Evolutionary conservation across 2,329 filamentous ascomycete genomes (phyloP).

Genomic region (Fusarium liriodendri): DNA sequence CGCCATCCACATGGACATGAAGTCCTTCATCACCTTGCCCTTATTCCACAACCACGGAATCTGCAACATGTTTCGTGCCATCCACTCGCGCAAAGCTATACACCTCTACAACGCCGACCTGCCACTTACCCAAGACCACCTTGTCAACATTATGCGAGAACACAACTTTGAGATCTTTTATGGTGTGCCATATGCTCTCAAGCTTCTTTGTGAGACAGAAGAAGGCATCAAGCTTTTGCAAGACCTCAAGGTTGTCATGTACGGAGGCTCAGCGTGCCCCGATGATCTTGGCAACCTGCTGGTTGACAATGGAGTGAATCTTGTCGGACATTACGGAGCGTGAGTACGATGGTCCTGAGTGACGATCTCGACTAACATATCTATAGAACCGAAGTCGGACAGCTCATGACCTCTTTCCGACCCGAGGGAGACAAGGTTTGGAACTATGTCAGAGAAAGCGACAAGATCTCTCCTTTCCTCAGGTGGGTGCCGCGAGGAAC

Average conservation of each 20-base stretch:
- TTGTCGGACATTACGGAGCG: not conserved
- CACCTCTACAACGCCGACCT: not conserved
- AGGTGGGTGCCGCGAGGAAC: not conserved
- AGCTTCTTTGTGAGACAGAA: not conserved
- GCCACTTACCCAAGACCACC: not conserved
- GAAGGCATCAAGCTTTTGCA: not conserved
- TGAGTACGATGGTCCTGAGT: not conserved
- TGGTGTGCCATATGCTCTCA: not conserved
- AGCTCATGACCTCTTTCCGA: not conserved
- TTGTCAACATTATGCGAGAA: not conserved
- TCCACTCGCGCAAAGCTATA: not conserved
- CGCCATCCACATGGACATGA: not conserved
- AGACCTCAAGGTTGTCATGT: not conserved
- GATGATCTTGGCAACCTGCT: not conserved
- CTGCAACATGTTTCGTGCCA: not conserved
- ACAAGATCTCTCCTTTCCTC: not conserved
- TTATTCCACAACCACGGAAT: not conserved
- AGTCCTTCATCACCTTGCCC: not conserved
- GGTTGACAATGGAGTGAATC: not conserved
- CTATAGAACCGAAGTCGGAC: not conserved
- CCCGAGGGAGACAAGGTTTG: not conserved
- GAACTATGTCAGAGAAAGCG: not conserved
- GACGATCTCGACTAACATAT: not conserved
- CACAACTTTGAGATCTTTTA: not conserved
- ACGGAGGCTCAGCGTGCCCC: not conserved